Evolutionary conservation across 164 flowering plant genomes (phyloP).

Genomic region (Euptelea pleiosperma): DNA sequence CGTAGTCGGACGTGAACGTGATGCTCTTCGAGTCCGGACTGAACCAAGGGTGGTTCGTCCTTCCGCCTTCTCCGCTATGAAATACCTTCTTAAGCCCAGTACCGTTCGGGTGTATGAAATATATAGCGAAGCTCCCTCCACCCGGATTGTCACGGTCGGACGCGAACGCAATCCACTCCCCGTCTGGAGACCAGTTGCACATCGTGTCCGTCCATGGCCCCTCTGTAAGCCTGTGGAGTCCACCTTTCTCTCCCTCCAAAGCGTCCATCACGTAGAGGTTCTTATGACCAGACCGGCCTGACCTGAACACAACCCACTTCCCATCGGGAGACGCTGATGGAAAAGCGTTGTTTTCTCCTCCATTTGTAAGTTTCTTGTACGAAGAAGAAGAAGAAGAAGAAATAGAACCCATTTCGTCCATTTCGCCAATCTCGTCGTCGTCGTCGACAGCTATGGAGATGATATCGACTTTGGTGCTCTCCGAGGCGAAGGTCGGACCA

Average conservation of each 20-base stretch:
- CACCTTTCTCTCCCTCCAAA: constrained; percentile 58
- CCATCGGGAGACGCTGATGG: constrained; percentile 91
- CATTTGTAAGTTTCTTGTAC: constrained; percentile 44
- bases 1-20: constrained; percentile 77
- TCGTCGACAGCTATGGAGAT: constrained; percentile 52
- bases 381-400: no score
- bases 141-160: constrained; percentile 77
- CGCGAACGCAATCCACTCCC: constrained; percentile 85
- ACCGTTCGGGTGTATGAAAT: constrained; percentile 70
- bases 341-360: constrained; percentile 83
- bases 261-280: constrained; percentile 88
- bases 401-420: not conserved
- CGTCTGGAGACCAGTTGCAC: constrained; percentile 91
- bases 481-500: constrained; percentile 67
- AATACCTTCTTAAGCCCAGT: constrained; percentile 64
- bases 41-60: constrained; percentile 80
- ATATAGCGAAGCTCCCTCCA: constrained; percentile 58
- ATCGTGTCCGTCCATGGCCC: constrained; percentile 93
- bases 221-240: constrained; percentile 56
- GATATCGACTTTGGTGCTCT: constrained; percentile 59
- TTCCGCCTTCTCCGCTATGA: constrained; percentile 60
- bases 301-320: constrained; percentile 74
- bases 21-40: constrained; percentile 69
- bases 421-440: not conserved
- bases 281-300: constrained; percentile 79